phyloP scores from a whole-genome alignment of 345 rosid species.

The Ceriops tagal region DNA sequence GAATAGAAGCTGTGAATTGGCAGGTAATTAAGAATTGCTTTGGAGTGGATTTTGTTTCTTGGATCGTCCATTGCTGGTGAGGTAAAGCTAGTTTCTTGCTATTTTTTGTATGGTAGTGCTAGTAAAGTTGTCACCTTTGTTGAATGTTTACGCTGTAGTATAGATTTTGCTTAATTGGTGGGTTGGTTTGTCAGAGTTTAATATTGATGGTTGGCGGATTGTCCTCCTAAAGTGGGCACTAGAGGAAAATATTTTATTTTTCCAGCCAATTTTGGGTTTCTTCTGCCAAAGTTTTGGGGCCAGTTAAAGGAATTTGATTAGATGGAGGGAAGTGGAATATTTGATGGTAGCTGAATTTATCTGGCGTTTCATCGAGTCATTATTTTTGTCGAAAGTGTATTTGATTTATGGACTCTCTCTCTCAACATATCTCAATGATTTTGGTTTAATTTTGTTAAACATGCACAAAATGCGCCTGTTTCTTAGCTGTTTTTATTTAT shows the following conservation, averaged over 20 bases:
- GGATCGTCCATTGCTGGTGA: constrained; percentile 38
- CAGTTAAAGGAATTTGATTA: background rate
- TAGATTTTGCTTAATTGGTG: constrained; percentile 6
- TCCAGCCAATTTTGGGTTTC: background rate
- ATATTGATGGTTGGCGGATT: constrained; percentile 17
- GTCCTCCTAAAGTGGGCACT: constrained; percentile 17
- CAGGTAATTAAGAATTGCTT: constrained; percentile 7
- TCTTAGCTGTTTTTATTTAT: background rate
- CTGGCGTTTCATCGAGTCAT: constrained; percentile 4
- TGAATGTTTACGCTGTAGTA: too few relatives aligned
- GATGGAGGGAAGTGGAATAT: background rate
- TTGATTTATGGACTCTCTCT: constrained; percentile 8
- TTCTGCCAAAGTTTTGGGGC: background rate
- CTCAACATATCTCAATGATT: background rate
- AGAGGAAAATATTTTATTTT: constrained; percentile 5
- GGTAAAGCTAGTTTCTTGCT: constrained; percentile 20
- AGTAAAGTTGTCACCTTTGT: constrained; percentile 25
- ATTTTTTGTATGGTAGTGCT: background rate
- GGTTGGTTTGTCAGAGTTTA: constrained; percentile 14
- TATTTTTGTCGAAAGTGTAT: background rate
- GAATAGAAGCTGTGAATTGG: constrained; percentile 3
- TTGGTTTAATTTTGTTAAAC: background rate
- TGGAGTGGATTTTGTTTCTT: constrained; percentile 17
- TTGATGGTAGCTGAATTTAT: background rate
- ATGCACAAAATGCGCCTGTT: background rate